Base-by-base conservation (phyloP, 1,139 yeast species). In the Debaryomyces coudertii region DNA sequence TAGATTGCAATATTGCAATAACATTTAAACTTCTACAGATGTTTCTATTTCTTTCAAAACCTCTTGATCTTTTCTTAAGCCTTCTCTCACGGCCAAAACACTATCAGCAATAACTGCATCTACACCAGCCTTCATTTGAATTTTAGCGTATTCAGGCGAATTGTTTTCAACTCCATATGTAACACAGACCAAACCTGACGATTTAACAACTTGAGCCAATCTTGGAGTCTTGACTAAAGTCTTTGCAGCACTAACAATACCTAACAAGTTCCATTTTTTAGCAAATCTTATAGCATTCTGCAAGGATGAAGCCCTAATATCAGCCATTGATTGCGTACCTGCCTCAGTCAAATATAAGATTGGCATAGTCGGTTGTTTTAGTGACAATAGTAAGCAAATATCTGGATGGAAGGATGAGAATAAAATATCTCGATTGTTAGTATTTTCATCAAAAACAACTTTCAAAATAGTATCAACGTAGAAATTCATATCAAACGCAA, bases 81-180 rank as follows among this genome's bases (percentile, higher is more conserved):
- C 97, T 57, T 87, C 87, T 60, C 97, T 78, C 11, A 92, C 96
- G 0, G 97, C 97, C 61, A 92, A 74, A 2, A 93, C 98, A 50
- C 90, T 86, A 65, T 93, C 98, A 4, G 90, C 98, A 68, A 93
- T 93, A 16, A 93, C 98, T 0, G 99, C 99, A 71, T 93, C 98
- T 7, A 93, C 97, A 11, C 98, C 98, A 8, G 95, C 93, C 54
- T 82, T 83, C 85, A 93, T 87, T 65, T 93, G 97, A 49, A 87
- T 73, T 55, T 83, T 84, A 29, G 96, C 93, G 54, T 85, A 83
- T 48, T 82, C 90, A 0, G 98, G 97, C 40, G 83, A 84, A 58
- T 93, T 93, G 64, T 93, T 93, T 60, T 79, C 79, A 1, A 80
- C 77, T 30, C 99, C 99, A 59, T 93, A 93, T 0, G 97, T 89